These are phyloP conservation scores for Plantago elongata DNA, from an alignment of 257 asterid genomes.

Conservation along the genomic window DNA sequence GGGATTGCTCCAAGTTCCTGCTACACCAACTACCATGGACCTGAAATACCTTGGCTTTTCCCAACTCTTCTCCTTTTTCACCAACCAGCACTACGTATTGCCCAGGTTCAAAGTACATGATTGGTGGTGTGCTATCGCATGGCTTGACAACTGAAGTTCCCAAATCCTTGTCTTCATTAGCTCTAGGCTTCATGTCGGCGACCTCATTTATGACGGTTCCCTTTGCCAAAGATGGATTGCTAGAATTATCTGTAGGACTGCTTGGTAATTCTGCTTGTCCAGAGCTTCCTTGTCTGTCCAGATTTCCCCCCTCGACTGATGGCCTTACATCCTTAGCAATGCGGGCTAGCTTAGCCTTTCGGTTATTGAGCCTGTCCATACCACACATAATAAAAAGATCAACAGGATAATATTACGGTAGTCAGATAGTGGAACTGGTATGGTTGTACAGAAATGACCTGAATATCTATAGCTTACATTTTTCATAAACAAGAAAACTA, in stretches of 20 bases:
- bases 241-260: constrained; percentile 46
- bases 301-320: constrained; percentile 52
- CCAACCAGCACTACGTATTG: constrained; percentile 52
- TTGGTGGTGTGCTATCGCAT: constrained; percentile 24
- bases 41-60: constrained; percentile 65
- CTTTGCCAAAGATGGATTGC: constrained; percentile 33
- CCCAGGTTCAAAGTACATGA: constrained; percentile 45
- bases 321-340: constrained; percentile 71
- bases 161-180: constrained; percentile 31
- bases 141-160: constrained; percentile 32
- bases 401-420: background rate
- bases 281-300: constrained; percentile 47
- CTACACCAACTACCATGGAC: constrained; percentile 64
- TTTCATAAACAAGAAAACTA: too few species aligned
- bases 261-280: constrained; percentile 46
- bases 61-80: constrained; percentile 57
- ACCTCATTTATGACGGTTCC: constrained; percentile 36
- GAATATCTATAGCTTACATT: too few species aligned
- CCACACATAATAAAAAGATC: background rate
- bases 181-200: constrained; percentile 29
- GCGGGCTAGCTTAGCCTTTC: constrained; percentile 98
- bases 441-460: too few species aligned
- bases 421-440: too few species aligned
- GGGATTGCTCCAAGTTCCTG: constrained; percentile 49
- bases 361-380: constrained; percentile 77